Percentiles rank a stretch among this genome's conserved stretches.
Conservation (phyloP, 495 filamentous ascomycete species). For the Xylaria longipes region DNA sequence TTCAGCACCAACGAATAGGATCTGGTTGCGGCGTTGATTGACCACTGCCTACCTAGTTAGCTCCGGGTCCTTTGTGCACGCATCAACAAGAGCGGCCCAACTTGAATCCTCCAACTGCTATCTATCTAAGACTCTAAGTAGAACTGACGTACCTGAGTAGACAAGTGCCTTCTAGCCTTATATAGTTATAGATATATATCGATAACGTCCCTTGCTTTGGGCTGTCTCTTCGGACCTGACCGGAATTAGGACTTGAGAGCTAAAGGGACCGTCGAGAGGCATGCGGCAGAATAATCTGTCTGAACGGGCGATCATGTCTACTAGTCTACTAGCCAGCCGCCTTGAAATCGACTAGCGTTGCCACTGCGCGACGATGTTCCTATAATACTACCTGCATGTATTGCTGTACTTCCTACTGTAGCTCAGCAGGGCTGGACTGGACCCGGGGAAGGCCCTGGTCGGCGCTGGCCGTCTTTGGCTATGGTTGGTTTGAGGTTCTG, state of each 20-base stretch:
- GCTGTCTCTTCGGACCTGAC: background rate
- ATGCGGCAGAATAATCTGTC: constrained; percentile 9
- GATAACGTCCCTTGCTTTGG: background rate
- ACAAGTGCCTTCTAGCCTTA: background rate
- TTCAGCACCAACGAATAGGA: background rate
- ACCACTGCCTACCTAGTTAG: background rate
- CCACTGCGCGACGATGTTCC: background rate
- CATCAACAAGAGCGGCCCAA: background rate
- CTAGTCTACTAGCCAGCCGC: no score
- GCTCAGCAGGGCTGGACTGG: constrained; percentile 17
- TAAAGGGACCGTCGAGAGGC: background rate
- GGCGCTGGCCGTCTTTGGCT: constrained; percentile 7
- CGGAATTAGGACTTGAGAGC: background rate
- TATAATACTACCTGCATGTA: background rate
- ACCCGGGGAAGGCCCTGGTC: constrained; percentile 8
- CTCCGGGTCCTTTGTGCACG: background rate
- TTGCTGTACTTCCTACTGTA: background rate
- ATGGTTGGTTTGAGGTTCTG: constrained; percentile 18
- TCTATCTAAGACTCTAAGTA: no score
- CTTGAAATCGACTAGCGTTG: background rate
- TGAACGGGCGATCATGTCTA: background rate
- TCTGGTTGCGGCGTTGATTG: background rate
- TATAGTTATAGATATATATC: background rate
- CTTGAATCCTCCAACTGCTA: constrained; percentile 3
- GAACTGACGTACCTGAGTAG: background rate